Percentiles rank a stretch among this genome's conserved stretches.
Conservation (phyloP, 331 rosid genomes). For the Pyracantha coccinea region DNA sequence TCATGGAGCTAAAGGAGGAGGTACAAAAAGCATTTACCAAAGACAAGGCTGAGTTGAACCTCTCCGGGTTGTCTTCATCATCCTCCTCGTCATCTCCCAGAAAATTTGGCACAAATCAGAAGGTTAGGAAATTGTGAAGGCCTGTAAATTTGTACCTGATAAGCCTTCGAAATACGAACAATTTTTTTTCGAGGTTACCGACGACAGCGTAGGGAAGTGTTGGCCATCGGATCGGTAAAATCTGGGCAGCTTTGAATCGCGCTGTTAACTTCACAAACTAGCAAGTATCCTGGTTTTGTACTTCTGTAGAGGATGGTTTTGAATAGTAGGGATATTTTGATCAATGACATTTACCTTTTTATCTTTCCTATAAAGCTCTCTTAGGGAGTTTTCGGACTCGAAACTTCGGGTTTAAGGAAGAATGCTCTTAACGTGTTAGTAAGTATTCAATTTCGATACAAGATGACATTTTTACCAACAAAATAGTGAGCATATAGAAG, state of each 20-base stretch:
- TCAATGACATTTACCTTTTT: not conserved
- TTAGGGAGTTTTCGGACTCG: too few species aligned
- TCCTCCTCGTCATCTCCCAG: slow-evolving; percentile 25
- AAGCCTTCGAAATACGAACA: not conserved
- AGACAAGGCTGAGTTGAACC: slow-evolving; percentile 33
- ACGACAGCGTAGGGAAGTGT: not conserved
- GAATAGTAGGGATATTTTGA: not conserved
- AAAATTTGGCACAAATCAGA: slow-evolving; percentile 16
- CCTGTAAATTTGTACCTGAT: slow-evolving; percentile 7
- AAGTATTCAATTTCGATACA: too few species aligned
- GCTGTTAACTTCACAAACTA: not conserved
- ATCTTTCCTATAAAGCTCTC: not conserved
- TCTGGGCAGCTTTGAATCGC: not conserved
- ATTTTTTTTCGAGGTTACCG: not conserved
- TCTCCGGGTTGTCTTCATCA: slow-evolving; percentile 22
- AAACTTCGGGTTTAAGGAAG: too few species aligned
- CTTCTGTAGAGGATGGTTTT: not conserved
- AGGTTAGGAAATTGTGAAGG: slow-evolving; percentile 6
- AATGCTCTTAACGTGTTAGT: too few species aligned
- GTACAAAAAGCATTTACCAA: slow-evolving; percentile 38
- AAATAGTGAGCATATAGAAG: too few species aligned
- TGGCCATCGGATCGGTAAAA: not conserved
- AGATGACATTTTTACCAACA: too few species aligned
- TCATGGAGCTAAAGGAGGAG: slow-evolving; percentile 38
- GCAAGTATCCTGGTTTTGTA: not conserved